Evolutionary conservation across 129 eudicot species (phyloP).

Genomic region (carrot (Daucus carota)): DNA sequence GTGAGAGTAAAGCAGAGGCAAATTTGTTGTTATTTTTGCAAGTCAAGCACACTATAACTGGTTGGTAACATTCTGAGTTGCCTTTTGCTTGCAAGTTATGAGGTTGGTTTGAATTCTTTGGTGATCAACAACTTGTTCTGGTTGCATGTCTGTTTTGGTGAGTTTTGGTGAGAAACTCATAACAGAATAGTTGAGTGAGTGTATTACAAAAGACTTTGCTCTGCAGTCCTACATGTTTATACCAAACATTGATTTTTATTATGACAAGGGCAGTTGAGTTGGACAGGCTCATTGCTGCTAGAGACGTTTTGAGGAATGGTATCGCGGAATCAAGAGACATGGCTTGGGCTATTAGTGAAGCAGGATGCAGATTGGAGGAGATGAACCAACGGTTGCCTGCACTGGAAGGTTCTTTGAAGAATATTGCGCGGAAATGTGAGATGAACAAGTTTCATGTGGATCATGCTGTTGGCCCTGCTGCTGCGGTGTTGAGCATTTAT

Average conservation of each 20-base stretch:
- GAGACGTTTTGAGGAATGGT: constrained; percentile 45
- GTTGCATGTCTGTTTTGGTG: constrained; percentile 29
- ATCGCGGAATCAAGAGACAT: constrained; percentile 49
- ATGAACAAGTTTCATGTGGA: constrained; percentile 25
- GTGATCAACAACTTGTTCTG: constrained; percentile 10
- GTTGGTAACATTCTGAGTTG: background rate
- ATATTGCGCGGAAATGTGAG: constrained; percentile 34
- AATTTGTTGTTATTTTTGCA: background rate
- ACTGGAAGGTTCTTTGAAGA: constrained; percentile 23
- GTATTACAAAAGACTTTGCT: background rate
- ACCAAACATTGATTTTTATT: background rate
- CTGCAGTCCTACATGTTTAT: too few relatives aligned
- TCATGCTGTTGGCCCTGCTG: constrained; percentile 51
- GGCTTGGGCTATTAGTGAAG: constrained; percentile 27
- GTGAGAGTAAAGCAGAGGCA: constrained; percentile 15
- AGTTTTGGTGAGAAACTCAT: constrained; percentile 24
- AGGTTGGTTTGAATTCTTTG: constrained; percentile 63
- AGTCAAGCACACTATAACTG: background rate
- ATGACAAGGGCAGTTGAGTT: constrained; percentile 6
- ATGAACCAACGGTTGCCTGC: constrained; percentile 25
- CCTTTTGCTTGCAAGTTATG: constrained; percentile 25
- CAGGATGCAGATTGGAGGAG: constrained; percentile 31
- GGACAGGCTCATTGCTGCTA: constrained; percentile 31
- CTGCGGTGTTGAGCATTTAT: constrained; percentile 39
- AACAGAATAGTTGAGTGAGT: background rate